Evolutionary conservation across 192 early-diverging fungal genomes (phyloP).

Genomic region (Mortierella hygrophila): DNA sequence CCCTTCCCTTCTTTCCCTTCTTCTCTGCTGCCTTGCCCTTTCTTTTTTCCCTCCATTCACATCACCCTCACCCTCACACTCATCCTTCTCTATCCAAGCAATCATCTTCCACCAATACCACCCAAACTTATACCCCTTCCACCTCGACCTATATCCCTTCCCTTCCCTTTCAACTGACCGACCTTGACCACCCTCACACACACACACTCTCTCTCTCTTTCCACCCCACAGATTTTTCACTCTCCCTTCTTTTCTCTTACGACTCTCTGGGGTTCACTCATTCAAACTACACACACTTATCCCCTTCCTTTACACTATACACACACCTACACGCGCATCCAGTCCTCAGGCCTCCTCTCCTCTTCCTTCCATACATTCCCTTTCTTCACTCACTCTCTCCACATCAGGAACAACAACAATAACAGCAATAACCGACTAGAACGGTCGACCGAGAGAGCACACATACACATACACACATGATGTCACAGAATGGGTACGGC

Average conservation of each 20-base stretch:
- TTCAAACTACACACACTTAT: background rate
- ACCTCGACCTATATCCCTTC: background rate
- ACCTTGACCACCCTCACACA: background rate
- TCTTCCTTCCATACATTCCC: background rate
- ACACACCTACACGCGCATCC: background rate
- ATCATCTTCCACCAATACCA: background rate
- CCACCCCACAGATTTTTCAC: background rate
- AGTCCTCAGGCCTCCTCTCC: background rate
- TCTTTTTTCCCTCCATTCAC: background rate
- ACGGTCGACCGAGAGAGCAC: slow-evolving; percentile 2
- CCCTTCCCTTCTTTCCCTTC: background rate
- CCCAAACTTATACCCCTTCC: background rate
- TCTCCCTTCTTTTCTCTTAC: background rate
- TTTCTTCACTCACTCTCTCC: background rate
- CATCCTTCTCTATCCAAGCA: background rate
- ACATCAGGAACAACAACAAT: background rate
- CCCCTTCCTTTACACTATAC: background rate
- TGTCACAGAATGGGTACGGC: slow-evolving; percentile 46
- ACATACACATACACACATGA: slow-evolving; percentile 18
- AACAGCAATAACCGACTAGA: background rate
- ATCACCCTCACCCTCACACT: background rate
- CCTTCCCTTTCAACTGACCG: background rate
- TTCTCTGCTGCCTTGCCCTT: background rate
- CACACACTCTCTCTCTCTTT: background rate
- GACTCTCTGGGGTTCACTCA: background rate